Conservation (phyloP, 768 basidiomycete species). For the Hygrocybe punicea region DNA sequence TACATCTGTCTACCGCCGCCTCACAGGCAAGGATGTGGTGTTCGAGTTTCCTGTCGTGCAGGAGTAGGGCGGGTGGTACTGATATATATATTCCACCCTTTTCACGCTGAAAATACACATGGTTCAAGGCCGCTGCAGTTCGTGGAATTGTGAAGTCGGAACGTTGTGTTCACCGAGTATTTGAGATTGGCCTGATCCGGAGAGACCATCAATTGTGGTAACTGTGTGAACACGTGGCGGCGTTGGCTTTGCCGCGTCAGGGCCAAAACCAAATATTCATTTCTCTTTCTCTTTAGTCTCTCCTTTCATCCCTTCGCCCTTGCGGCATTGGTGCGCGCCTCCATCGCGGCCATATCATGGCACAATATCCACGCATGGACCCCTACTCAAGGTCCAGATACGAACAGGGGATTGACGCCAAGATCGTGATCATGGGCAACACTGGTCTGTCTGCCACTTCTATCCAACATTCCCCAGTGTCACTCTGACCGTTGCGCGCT, state of each 20-base stretch:
- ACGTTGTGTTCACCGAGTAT: neutral
- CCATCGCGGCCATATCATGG: conserved; percentile 40
- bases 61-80: conserved; percentile 44
- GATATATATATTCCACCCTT: no score
- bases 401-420: conserved; percentile 86
- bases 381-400: conserved; percentile 66
- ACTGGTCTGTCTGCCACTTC: conserved; percentile 32
- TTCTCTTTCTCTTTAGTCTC: conserved; percentile 28
- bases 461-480: conserved; percentile 9
- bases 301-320: conserved; percentile 39
- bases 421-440: conserved; percentile 95
- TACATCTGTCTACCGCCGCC: conserved; percentile 90
- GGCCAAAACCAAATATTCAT: conserved; percentile 7
- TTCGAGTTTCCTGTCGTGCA: conserved; percentile 86
- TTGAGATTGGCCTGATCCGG: conserved; percentile 10
- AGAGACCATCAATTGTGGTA: no score
- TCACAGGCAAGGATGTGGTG: conserved; percentile 96
- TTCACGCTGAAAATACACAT: no score
- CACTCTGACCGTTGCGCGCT: neutral
- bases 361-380: conserved; percentile 58
- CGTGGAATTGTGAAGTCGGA: conserved; percentile 16
- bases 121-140: no score
- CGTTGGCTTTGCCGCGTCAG: no score
- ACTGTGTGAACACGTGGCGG: no score
- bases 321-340: conserved; percentile 44